phyloP scores from a whole-genome alignment of 257 asterid genomes.

The Gardenia jasminoides region DNA sequence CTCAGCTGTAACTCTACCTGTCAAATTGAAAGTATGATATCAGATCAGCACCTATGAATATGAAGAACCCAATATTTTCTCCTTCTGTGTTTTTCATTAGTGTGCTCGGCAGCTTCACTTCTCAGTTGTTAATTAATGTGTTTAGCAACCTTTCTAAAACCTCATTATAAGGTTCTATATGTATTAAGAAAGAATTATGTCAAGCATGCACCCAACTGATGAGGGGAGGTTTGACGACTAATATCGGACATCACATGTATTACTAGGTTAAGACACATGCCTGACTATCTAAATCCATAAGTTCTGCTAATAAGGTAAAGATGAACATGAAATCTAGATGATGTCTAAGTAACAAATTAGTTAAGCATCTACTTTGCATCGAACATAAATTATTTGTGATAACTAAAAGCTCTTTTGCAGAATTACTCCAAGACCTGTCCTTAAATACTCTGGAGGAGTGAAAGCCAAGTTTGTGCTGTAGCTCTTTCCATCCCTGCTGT shows the following conservation, averaged over 20 bases:
- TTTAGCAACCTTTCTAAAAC: background rate
- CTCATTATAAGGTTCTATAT: background rate
- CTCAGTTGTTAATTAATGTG: too few relatives aligned
- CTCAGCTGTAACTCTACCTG: constrained; percentile 47
- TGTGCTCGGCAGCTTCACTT: background rate
- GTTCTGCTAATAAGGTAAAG: background rate
- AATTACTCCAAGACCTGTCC: constrained; percentile 30
- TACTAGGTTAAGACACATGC: background rate
- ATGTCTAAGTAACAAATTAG: background rate
- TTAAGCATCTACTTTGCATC: background rate
- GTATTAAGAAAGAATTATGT: background rate
- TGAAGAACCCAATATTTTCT: background rate
- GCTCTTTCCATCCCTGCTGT: constrained; percentile 52
- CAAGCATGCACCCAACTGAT: background rate
- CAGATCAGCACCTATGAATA: background rate
- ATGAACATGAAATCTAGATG: background rate
- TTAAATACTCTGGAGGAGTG: constrained; percentile 49
- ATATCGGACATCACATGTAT: background rate
- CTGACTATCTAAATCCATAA: background rate
- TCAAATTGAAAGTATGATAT: constrained; percentile 15
- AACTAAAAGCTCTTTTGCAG: background rate
- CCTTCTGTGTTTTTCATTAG: background rate
- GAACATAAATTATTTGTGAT: background rate
- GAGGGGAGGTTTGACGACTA: background rate
- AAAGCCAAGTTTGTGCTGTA: constrained; percentile 50